phyloP scores from a whole-genome alignment of 345 rosid genomes.

The Abelmoschus esculentus region DNA sequence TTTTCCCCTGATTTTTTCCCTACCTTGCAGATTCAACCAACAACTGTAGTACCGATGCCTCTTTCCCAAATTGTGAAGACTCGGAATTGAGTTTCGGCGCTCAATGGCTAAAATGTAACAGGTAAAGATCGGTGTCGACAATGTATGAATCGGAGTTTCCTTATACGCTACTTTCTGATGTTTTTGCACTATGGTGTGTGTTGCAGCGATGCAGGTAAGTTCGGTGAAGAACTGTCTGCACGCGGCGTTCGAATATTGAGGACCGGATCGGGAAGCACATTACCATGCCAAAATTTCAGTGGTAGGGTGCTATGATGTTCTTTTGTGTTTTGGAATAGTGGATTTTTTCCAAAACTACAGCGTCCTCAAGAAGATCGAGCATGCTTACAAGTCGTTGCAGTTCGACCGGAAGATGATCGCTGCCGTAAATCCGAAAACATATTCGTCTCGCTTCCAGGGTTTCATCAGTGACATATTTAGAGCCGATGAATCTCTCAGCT shows the following conservation, averaged over 20 bases:
- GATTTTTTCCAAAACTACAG: conserved; percentile 42
- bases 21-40: conserved; percentile 25
- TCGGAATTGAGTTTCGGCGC: conserved; percentile 10
- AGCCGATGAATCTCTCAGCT: conserved; percentile 19
- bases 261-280: conserved; percentile 13
- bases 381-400: conserved; percentile 44
- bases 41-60: conserved; percentile 9
- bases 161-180: not conserved
- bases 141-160: not conserved
- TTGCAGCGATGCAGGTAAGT: conserved; percentile 1
- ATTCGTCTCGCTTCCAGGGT: conserved; percentile 45
- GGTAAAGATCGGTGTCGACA: conserved; percentile 19
- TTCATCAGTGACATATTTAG: conserved; percentile 37
- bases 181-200: not conserved
- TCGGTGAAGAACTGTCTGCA: conserved; percentile 37
- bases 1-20: not conserved
- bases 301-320: conserved; percentile 28
- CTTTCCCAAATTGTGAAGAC: conserved; percentile 17
- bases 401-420: conserved; percentile 42
- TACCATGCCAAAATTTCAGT: not conserved
- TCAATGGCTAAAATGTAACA: conserved; percentile 12
- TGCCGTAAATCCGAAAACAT: conserved; percentile 44
- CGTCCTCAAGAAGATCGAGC: conserved; percentile 45
- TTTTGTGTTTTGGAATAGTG: conserved; percentile 34
- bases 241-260: conserved; percentile 27